Base-by-base conservation (phyloP, 306 rosid genomes). In the Quercus mongolica region DNA sequence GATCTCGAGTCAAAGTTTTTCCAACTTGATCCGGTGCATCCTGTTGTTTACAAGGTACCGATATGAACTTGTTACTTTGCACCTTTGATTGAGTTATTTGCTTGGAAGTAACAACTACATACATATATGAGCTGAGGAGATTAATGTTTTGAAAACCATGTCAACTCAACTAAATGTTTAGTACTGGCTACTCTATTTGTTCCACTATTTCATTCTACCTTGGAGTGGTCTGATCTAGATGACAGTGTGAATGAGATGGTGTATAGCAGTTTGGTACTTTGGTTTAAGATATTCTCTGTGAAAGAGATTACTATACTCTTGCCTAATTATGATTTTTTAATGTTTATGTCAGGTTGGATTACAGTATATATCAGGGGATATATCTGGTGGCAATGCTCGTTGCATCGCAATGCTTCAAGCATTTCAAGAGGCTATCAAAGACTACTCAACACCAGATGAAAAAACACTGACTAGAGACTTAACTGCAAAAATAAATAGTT, bases 341-440 rank as follows among this genome's bases (percentile, higher is more conserved):
- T 67, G 78, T 74, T 74, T 69, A 28, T 86, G 31, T 71, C 83
- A 86, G 89, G 89, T 86, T 68, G 87, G 91, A 80, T 75, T 88
- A 76, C 87, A 82, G 77, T 88, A 83, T 83, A 46, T 82, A 67
- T 69, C 74, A 35, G 92, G 92, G 56, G 85, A 83, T 77, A 84
- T 88, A 76, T 82, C 87, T 31, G 88, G 90, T 79, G 88, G 85
- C 74, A 88, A 86, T 82, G 92, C 87, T 65, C 92, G 92, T 67
- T 88, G 92, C 78, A 82, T 86, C 68, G 85, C 90, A 77, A 88
- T 88, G 92, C 86, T 88, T 21, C 85, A 84, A 77, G 90, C 92
- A 83, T 84, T 88, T 84, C 90, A 82, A 78, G 90, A 88, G 68
- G 92, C 88, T 59, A 79, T 88, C 80, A 88, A 83, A 82, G 92